These are phyloP conservation scores for Sequoiadendron giganteum DNA, from an alignment of 75 land plant genomes.

Conservation along the genomic window DNA sequence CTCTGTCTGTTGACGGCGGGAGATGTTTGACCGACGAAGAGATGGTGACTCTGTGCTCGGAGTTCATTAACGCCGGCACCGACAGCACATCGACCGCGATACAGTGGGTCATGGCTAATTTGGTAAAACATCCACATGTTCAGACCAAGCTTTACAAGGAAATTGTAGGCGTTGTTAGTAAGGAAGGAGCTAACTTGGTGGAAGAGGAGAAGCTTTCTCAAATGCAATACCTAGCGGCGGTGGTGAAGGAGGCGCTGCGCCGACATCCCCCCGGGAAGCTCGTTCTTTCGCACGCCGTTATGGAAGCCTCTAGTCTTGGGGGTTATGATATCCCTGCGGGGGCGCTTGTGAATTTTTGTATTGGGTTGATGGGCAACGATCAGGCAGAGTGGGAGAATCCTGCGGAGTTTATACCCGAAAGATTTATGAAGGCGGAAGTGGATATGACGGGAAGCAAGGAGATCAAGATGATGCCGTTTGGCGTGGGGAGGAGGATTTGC, in stretches of 20 bases:
- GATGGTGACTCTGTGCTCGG: conserved; percentile 25
- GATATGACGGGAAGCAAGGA: too few relatives aligned
- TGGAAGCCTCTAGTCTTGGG: conserved; percentile 45
- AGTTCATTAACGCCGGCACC: conserved; percentile 70
- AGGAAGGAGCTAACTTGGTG: conserved; percentile 42
- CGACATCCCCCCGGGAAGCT: conserved; percentile 58
- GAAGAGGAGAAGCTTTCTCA: too few relatives aligned
- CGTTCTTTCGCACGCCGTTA: conserved; percentile 50
- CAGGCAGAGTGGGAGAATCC: too few relatives aligned
- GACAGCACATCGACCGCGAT: conserved; percentile 80
- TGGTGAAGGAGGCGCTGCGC: conserved; percentile 19
- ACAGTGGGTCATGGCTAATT: conserved; percentile 83
- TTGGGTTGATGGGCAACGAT: too few relatives aligned
- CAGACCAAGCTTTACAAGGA: conserved; percentile 57
- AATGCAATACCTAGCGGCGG: too few relatives aligned
- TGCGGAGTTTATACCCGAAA: too few relatives aligned
- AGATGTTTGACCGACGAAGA: conserved; percentile 15
- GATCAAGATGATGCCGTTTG: too few relatives aligned
- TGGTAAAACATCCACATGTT: conserved; percentile 62
- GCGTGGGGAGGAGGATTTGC: too few relatives aligned
- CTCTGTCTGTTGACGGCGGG: conserved; percentile 32
- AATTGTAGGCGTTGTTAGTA: conserved; percentile 40
- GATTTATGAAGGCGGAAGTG: too few relatives aligned
- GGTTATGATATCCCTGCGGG: too few relatives aligned
- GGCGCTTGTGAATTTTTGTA: too few relatives aligned